These are phyloP conservation scores for Raddia guianensis DNA, from an alignment of 176 grass and related monocot genomes.

Conservation along the genomic window DNA sequence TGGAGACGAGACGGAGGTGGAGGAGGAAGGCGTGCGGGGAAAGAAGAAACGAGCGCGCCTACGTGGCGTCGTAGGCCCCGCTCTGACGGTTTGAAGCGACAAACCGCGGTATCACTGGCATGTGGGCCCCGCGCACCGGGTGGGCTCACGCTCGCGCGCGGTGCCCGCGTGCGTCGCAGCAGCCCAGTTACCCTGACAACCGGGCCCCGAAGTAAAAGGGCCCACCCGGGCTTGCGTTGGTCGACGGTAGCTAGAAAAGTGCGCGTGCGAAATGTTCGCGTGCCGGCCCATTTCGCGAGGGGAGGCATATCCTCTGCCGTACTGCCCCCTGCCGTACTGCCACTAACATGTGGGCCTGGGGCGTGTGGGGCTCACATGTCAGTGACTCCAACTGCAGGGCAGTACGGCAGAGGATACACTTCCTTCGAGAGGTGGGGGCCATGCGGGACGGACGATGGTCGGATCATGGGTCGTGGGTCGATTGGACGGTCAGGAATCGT, in stretches of 20 bases:
- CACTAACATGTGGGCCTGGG: too few species aligned
- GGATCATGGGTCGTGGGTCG: too few species aligned
- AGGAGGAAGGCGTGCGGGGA: conserved; percentile 13
- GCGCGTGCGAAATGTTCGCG: not conserved
- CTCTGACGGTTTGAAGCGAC: conserved; percentile 49
- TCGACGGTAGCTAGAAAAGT: not conserved
- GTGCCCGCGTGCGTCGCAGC: too few species aligned
- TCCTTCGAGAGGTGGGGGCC: not conserved
- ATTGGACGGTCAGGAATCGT: too few species aligned
- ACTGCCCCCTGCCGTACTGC: too few species aligned
- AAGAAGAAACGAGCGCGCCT: conserved; percentile 9
- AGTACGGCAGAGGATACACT: too few species aligned
- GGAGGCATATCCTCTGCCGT: too few species aligned
- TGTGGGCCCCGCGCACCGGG: not conserved
- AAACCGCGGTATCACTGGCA: not conserved
- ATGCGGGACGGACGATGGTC: too few species aligned
- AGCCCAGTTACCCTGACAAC: not conserved
- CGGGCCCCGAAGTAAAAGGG: not conserved
- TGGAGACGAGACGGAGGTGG: not conserved
- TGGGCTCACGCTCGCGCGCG: too few species aligned
- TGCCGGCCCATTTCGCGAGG: not conserved
- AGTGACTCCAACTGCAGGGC: too few species aligned
- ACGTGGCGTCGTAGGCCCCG: conserved; percentile 27
- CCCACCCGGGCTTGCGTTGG: not conserved
- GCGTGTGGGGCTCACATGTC: too few species aligned